These are phyloP conservation scores for Lepidium didymum DNA, from an alignment of 345 rosid species.

Conservation along the genomic window DNA sequence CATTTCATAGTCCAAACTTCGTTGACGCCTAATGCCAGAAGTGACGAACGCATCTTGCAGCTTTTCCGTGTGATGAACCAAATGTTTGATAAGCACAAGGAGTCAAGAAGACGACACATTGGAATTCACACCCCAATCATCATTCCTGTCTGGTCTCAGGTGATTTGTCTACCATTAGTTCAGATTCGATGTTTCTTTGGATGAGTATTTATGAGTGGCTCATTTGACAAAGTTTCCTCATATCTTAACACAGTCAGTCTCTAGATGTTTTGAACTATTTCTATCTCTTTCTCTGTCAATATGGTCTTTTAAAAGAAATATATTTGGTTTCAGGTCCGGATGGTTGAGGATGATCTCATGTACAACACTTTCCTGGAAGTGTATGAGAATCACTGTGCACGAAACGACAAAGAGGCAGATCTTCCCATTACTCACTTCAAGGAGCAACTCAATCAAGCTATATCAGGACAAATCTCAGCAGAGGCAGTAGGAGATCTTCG, in stretches of 20 bases:
- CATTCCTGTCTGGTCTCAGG: constrained; percentile 99
- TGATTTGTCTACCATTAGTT: constrained; percentile 19
- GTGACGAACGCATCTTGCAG: constrained; percentile 94
- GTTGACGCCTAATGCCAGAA: constrained; percentile 96
- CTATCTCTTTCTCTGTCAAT: not conserved
- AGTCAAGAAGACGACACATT: constrained; percentile 85
- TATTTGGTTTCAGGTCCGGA: constrained; percentile 61
- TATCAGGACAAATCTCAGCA: constrained; percentile 78
- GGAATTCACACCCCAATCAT: constrained; percentile 93
- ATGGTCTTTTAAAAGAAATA: not conserved
- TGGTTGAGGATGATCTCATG: constrained; percentile 99
- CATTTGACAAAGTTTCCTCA: not conserved
- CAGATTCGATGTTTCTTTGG: not conserved
- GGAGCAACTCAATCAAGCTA: constrained; percentile 92
- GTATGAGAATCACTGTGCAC: constrained; percentile 92
- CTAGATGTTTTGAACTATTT: not conserved
- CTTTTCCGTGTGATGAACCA: constrained; percentile 98
- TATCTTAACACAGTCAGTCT: not conserved
- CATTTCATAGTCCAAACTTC: constrained; percentile 99
- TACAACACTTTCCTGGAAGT: constrained; percentile 97
- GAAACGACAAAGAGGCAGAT: constrained; percentile 91
- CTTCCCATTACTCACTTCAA: constrained; percentile 80
- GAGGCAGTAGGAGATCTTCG: constrained; percentile 94
- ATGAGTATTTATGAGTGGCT: not conserved
- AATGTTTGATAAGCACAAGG: constrained; percentile 99